Conservation (phyloP, 2,329 filamentous ascomycete genomes). For the Pleurostoma richardsiae region DNA sequence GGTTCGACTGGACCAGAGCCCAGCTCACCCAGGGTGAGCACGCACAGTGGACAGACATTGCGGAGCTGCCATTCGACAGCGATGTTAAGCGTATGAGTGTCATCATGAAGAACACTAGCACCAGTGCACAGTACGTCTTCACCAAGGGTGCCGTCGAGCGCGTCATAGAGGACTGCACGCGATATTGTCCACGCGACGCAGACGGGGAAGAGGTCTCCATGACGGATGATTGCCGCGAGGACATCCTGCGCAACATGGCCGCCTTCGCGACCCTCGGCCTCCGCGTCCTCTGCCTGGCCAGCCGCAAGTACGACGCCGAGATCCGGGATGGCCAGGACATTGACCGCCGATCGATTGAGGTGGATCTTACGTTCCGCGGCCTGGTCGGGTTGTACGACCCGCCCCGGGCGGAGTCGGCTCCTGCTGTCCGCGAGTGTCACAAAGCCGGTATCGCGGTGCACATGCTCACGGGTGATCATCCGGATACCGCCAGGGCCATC, state of each 20-base stretch:
- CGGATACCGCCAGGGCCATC: constrained; percentile 53
- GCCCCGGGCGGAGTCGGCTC: constrained; percentile 58
- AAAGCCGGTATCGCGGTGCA: constrained; percentile 53
- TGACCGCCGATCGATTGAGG: constrained; percentile 49
- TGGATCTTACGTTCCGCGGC: constrained; percentile 56
- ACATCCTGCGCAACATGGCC: constrained; percentile 51
- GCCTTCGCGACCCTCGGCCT: constrained; percentile 56
- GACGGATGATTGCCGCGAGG: constrained; percentile 7
- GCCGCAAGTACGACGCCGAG: constrained; percentile 22
- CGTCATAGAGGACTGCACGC: constrained; percentile 50
- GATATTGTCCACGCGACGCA: not conserved
- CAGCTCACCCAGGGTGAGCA: constrained; percentile 38
- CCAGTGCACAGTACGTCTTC: constrained; percentile 20
- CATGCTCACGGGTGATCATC: constrained; percentile 61
- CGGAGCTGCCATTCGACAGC: constrained; percentile 61
- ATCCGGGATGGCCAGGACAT: constrained; percentile 26
- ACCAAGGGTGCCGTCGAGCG: constrained; percentile 58
- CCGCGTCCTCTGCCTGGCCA: constrained; percentile 58
- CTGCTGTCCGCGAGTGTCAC: constrained; percentile 48
- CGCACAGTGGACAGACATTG: constrained; percentile 41
- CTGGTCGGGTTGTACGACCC: constrained; percentile 69
- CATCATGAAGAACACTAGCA: constrained; percentile 38
- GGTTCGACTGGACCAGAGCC: constrained; percentile 55
- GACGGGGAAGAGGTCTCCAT: constrained; percentile 27
- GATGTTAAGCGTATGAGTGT: constrained; percentile 64